Evolutionary conservation across 2,329 filamentous ascomycete genomes (phyloP), one percentile per base, ranked within the genome.

Genomic region (Immersiporthe knoxdaviesiana): DNA sequence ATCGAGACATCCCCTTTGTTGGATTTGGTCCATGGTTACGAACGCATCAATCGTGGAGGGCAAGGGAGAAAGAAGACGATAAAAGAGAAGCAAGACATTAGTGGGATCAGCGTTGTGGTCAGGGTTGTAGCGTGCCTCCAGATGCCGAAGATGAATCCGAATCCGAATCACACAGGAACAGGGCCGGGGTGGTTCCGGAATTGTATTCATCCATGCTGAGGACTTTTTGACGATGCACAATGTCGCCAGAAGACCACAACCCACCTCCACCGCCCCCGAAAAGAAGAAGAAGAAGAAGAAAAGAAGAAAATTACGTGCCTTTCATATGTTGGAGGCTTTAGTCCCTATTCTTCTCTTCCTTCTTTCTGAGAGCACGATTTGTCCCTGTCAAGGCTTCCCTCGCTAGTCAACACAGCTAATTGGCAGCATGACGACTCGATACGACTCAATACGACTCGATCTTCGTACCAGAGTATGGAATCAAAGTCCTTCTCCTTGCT

Each of bases 401-500:
- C 16, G 18, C 30, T 30, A 59, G 32, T 18, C 6, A 11, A 27
- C 12, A 59, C 30, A 59, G 16, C 54, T 59, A 2, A 59, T 59
- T 35, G 54, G 54, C 54, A 59, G 30, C 44, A 63, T 63, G 62
- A n/a, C 44, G 44, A 47, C 21, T 47, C 21, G 44, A 8, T 47
- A 47, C 44, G 21, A 64, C 63, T 56, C 37, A 39, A 39, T 7
- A 2, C 37, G 4, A 35, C 35, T 8, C 30, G 30, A n/a, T 24
- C 7, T 7, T 56, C 35, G 35, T 35, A 65, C 41, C 30, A 63
- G 12, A 16, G 12, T 30, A 54, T n/a, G n/a, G 24, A 2, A n/a
- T 59, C 30, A 21, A n/a, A 35, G 35, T 27, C 32, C 56, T 56
- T 35, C 41, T 41, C 39, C 24, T 30, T 24, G 14, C 30, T 52